Evolutionary conservation across 2,329 filamentous ascomycete species (phyloP), one percentile per base, ranked within the genome.

Genomic region (Graphilbum fragrans): DNA sequence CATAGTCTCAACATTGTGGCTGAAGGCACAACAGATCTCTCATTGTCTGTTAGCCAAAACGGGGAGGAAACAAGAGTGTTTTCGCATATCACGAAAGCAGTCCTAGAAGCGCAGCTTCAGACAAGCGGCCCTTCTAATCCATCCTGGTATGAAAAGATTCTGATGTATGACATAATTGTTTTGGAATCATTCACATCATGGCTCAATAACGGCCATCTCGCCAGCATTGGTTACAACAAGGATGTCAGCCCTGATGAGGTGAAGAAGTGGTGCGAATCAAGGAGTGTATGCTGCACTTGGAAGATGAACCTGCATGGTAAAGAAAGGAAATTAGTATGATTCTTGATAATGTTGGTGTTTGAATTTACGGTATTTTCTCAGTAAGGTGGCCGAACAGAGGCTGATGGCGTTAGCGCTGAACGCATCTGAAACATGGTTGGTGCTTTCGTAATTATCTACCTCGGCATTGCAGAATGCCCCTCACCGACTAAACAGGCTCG

Each of bases 121-220:
- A 66, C 71, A 0, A 64, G 52, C 4, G 64, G 79, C 48, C 60
- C 68, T 1, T 47, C 49, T 7, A 56, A 69, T 3, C 77, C 76
- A 14, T 86, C 76, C 2, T 96, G 88, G 85, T 71, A 93, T 51
- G 86, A 96, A 60, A 93, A 87, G 62, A 95, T 98, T 37, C 66
- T 96, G 6, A 75, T 96, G 56, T 96, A 93, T 56, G 88, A 96
- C 52, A 86, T 90, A 0, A 82, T 98, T 35, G 70, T 92, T 2
- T 61, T 95, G 0, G 90, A 96, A 59, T 87, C 95, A 49, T 65
- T 98, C 14, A 74, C 88, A 0, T 62, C 65, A 0, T 96, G 87
- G 83, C 62, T 96, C 16, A 95, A 94, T 50, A 70, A 70, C 4
- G 81, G 81, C 12, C 74, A 77, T 20, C 60, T 88, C 35, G 69